Percentiles rank a stretch among this genome's conserved stretches.
phyloP scores from a whole-genome alignment of 2,329 filamentous ascomycete species.

The Paecilomyces niveus region DNA sequence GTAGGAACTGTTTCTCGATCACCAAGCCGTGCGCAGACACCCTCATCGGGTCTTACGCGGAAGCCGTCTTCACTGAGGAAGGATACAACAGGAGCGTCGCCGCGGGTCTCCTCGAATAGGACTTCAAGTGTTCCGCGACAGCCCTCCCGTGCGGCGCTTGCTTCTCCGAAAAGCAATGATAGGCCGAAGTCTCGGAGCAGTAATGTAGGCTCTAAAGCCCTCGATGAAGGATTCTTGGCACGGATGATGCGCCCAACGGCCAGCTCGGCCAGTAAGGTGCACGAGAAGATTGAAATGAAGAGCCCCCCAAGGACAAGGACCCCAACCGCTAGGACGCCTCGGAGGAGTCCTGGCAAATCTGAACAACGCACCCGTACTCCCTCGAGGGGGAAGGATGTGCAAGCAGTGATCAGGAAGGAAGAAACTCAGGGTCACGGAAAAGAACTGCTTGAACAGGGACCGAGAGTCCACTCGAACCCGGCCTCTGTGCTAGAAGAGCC shows the following conservation, averaged over 20 bases:
- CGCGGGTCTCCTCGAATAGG: constrained; percentile 15
- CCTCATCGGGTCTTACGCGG: constrained; percentile 21
- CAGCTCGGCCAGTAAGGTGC: constrained; percentile 42
- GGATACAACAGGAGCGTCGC: constrained; percentile 8
- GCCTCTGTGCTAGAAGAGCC: constrained; percentile 1
- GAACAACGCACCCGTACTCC: constrained; percentile 11
- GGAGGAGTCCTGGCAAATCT: constrained; percentile 16
- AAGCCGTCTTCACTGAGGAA: constrained; percentile 30
- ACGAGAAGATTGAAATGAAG: constrained; percentile 39
- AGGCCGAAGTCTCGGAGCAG: constrained; percentile 36
- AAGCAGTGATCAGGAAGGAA: constrained; percentile 9
- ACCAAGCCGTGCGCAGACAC: constrained; percentile 19
- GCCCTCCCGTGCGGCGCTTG: constrained; percentile 22
- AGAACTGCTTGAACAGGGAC: constrained; percentile 1
- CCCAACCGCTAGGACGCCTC: constrained; percentile 9
- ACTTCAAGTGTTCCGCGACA: constrained; percentile 21
- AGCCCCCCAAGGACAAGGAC: constrained; percentile 26
- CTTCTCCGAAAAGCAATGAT: constrained; percentile 19
- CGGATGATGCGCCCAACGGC: constrained; percentile 47
- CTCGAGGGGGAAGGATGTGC: constrained; percentile 11
- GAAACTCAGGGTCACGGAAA: constrained; percentile 10
- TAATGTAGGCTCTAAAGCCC: constrained; percentile 26
- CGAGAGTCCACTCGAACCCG: background rate
- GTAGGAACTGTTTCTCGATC: constrained; percentile 15
- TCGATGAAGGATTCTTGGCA: constrained; percentile 42